Percentiles rank a stretch among this genome's conserved stretches.
These are phyloP conservation scores for Starmerella apis DNA, from an alignment of 805 yeast genomes.

Conservation along the genomic window DNA sequence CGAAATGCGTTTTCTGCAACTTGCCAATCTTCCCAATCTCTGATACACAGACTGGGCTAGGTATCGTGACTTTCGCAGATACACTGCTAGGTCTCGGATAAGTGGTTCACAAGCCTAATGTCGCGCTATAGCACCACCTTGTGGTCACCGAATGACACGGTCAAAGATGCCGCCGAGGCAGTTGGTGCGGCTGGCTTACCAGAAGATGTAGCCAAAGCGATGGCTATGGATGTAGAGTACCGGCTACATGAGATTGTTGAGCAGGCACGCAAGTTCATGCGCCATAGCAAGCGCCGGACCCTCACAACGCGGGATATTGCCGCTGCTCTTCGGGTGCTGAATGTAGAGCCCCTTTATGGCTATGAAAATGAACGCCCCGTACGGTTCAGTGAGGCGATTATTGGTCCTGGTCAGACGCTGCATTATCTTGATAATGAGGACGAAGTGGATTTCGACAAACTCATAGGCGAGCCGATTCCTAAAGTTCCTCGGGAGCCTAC, in stretches of 20 bases:
- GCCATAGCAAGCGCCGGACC: slow-evolving; percentile 79
- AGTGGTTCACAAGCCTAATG: slow-evolving; percentile 12
- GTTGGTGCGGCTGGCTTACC: slow-evolving; percentile 65
- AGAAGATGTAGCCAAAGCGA: slow-evolving; percentile 85
- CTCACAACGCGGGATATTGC: slow-evolving; percentile 73
- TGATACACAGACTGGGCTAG: neutral
- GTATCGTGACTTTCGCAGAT: neutral
- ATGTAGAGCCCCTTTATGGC: slow-evolving; percentile 65
- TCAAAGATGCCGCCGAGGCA: slow-evolving; percentile 88
- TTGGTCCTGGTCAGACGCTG: slow-evolving; percentile 84
- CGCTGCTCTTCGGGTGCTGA: slow-evolving; percentile 70
- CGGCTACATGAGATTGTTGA: slow-evolving; percentile 90
- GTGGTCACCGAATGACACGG: slow-evolving; percentile 97
- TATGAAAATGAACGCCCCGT: slow-evolving; percentile 46
- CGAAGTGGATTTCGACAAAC: slow-evolving; percentile 85
- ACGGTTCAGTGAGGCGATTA: slow-evolving; percentile 74
- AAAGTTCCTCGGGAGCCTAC: slow-evolving; percentile 87
- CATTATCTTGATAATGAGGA: slow-evolving; percentile 84
- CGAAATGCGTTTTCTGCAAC: too few relatives aligned
- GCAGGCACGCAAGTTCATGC: slow-evolving; percentile 91
- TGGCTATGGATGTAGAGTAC: slow-evolving; percentile 99
- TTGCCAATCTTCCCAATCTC: neutral
- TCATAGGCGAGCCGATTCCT: slow-evolving; percentile 89
- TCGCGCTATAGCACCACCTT: slow-evolving; percentile 52
- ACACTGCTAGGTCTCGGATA: neutral